A percentile compares a stretch with the other conserved stretches of the same genome.
Conservation (phyloP, 768 basidiomycete species). For the Lactarius hengduanensis region DNA sequence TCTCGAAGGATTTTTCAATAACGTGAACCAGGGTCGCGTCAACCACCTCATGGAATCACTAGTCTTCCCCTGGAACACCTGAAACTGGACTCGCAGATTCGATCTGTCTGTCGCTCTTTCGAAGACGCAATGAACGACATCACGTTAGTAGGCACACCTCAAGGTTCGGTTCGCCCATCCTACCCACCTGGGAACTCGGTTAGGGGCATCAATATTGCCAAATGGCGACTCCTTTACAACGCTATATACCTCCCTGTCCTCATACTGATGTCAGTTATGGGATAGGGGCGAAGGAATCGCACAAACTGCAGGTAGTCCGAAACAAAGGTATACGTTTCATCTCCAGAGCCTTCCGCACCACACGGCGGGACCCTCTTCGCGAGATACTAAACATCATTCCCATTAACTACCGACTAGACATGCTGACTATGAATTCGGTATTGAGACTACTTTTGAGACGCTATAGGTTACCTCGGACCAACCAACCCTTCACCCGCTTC, state of each 20-base stretch:
- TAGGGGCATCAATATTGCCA: neutral
- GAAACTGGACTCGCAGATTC: too few relatives aligned
- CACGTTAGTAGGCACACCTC: too few relatives aligned
- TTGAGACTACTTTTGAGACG: too few relatives aligned
- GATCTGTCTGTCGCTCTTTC: too few relatives aligned
- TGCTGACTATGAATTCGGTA: neutral
- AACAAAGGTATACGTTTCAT: neutral
- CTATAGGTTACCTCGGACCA: neutral
- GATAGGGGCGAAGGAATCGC: neutral
- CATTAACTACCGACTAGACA: neutral
- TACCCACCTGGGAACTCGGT: too few relatives aligned
- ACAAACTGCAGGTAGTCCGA: neutral
- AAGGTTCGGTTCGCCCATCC: too few relatives aligned
- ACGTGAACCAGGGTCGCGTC: too few relatives aligned
- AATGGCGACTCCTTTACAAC: neutral
- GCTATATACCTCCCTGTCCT: too few relatives aligned
- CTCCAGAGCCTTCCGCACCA: neutral
- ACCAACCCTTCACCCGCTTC: neutral
- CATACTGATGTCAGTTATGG: neutral
- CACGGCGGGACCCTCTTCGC: neutral
- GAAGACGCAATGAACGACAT: too few relatives aligned
- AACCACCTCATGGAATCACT: too few relatives aligned
- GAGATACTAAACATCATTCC: neutral
- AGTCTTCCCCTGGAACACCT: too few relatives aligned
- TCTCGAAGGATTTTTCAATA: too few relatives aligned